Evolutionary conservation across 208 protist genomes (phyloP).

Genomic region (Trichomonas tenax): DNA sequence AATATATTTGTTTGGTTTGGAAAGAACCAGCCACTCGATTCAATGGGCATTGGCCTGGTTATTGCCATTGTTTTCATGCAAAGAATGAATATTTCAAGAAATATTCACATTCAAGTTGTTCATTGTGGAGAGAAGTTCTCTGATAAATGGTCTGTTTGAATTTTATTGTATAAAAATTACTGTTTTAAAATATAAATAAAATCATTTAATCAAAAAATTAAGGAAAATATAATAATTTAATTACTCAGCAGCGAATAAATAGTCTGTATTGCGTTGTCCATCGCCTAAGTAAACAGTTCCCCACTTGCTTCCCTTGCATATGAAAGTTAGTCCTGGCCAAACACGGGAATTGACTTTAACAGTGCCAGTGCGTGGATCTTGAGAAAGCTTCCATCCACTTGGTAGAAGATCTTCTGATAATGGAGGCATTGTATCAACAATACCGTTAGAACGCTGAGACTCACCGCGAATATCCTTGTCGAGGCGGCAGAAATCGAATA

Average conservation of each 20-base stretch:
- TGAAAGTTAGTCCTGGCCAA: neutral
- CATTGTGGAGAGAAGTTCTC: neutral
- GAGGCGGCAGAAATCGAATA: neutral
- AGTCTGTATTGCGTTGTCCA: slow-evolving; percentile 6
- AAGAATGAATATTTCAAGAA: neutral
- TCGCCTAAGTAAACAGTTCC: neutral
- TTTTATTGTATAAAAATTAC: neutral
- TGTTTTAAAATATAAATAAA: no score
- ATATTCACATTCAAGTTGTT: slow-evolving; percentile 1
- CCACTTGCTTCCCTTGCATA: neutral
- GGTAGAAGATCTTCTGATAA: slow-evolving; percentile 3
- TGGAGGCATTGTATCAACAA: neutral
- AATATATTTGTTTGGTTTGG: slow-evolving; percentile 3
- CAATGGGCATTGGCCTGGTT: neutral
- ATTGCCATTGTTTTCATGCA: neutral
- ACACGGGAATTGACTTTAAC: neutral
- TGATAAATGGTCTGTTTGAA: neutral
- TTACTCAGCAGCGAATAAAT: neutral
- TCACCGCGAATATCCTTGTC: neutral
- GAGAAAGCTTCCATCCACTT: neutral
- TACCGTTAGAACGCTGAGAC: neutral
- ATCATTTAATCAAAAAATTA: neutral
- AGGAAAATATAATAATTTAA: neutral
- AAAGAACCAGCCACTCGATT: neutral
- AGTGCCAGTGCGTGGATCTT: neutral